Evolutionary conservation across 768 basidiomycete species (phyloP).

Genomic region (Psilocybe tampanensis): DNA sequence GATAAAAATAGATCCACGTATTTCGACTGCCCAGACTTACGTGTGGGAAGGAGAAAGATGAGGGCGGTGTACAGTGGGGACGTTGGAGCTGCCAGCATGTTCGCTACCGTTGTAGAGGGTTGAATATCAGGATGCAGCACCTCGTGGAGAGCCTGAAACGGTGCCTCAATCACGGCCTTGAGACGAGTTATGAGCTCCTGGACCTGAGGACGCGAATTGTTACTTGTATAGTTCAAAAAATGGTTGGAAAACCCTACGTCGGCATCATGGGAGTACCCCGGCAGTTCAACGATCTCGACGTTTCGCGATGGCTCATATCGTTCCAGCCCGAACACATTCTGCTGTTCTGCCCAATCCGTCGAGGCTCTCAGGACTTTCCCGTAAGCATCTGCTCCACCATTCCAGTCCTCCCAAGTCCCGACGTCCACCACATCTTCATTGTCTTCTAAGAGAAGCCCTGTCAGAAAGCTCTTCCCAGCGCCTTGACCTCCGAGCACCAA

Average conservation of each 20-base stretch:
- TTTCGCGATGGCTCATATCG: conserved; percentile 67
- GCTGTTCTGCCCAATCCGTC: conserved; percentile 73
- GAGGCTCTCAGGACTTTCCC: conserved; percentile 57
- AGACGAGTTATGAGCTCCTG: conserved; percentile 33
- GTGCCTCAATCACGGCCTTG: conserved; percentile 51
- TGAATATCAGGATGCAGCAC: conserved; percentile 54
- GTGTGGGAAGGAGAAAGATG: conserved; percentile 50
- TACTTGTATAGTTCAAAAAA: neutral
- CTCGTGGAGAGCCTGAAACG: conserved; percentile 56
- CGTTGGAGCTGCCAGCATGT: conserved; percentile 57
- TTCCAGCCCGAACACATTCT: conserved; percentile 65
- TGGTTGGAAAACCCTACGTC: conserved; percentile 41
- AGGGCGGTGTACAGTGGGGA: conserved; percentile 65
- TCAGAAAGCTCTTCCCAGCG: conserved; percentile 46
- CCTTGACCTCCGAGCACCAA: conserved; percentile 53
- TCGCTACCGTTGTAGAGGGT: conserved; percentile 52
- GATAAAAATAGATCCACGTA: neutral
- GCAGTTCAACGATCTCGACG: conserved; percentile 59
- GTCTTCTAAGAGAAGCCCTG: conserved; percentile 54
- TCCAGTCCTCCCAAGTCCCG: conserved; percentile 56
- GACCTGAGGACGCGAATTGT: conserved; percentile 23
- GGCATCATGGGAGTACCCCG: conserved; percentile 42
- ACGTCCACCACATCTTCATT: conserved; percentile 72
- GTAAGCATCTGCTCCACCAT: conserved; percentile 20
- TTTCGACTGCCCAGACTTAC: conserved; percentile 32